A percentile compares a stretch with the other conserved stretches of the same genome.
Evolutionary conservation across 805 yeast species (phyloP).

Genomic region (Suhomyces kilbournensis): DNA sequence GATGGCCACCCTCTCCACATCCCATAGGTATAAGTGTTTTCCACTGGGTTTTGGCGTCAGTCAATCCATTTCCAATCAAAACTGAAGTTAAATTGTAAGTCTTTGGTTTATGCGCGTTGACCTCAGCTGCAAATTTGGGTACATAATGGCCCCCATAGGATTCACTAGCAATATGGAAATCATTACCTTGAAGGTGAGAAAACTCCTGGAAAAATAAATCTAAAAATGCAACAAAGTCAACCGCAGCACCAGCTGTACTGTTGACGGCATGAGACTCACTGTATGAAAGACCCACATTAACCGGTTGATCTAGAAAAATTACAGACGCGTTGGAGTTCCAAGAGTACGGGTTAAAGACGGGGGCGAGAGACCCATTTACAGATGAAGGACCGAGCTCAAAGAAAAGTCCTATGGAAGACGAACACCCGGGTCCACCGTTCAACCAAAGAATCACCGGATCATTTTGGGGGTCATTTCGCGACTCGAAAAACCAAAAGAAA

Average conservation of each 20-base stretch:
- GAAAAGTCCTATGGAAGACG: conserved; percentile 25
- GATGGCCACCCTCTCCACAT: conserved; percentile 43
- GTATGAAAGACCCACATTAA: conserved; percentile 21
- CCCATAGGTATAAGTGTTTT: conserved; percentile 43
- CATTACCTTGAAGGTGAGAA: conserved; percentile 14
- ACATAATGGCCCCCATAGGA: conserved; percentile 26
- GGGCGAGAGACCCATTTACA: conserved; percentile 19
- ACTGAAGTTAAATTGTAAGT: conserved; percentile 32
- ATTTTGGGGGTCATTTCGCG: conserved; percentile 28
- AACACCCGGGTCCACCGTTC: conserved; percentile 33
- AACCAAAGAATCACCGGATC: conserved; percentile 34
- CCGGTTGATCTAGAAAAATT: conserved; percentile 25
- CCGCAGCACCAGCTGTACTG: conserved; percentile 16
- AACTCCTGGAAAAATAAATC: conserved; percentile 23
- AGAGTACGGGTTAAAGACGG: conserved; percentile 24
- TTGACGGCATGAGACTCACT: conserved; percentile 11
- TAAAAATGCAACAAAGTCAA: conserved; percentile 19
- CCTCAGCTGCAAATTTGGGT: conserved; percentile 20
- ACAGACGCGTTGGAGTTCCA: conserved; percentile 30
- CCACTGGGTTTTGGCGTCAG: conserved; percentile 40
- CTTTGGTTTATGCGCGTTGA: conserved; percentile 17
- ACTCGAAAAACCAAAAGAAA: conserved; percentile 30
- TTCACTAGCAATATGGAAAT: conserved; percentile 25
- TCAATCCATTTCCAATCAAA: conserved; percentile 44
- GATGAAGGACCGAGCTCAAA: conserved; percentile 30